phyloP scores from a whole-genome alignment of 352 stramenopile species.

The Phytophthora lateralis region DNA sequence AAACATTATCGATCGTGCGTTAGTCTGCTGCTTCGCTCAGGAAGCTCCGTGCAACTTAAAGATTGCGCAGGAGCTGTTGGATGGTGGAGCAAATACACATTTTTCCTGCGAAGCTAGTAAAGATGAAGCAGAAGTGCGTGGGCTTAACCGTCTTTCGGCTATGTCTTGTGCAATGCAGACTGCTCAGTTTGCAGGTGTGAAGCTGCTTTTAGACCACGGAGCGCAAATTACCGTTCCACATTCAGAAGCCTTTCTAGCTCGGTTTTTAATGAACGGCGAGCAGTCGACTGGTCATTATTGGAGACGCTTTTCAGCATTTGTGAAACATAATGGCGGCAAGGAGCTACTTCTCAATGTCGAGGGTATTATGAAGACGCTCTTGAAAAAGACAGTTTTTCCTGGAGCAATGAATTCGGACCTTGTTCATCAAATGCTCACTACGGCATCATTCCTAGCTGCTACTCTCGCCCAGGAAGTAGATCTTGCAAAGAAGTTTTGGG shows the following conservation, averaged over 20 bases:
- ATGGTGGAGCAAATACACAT: constrained; percentile 35
- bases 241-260: constrained; percentile 42
- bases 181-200: constrained; percentile 41
- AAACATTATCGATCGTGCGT: constrained; percentile 34
- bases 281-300: constrained; percentile 25
- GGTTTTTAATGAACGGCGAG: constrained; percentile 22
- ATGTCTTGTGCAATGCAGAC: constrained; percentile 42
- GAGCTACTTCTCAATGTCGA: constrained; percentile 49
- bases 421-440: constrained; percentile 46
- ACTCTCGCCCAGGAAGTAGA: constrained; percentile 40
- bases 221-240: constrained; percentile 34
- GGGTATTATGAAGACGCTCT: constrained; percentile 46
- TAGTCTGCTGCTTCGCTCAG: constrained; percentile 49
- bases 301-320: constrained; percentile 39
- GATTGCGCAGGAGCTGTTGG: constrained; percentile 46
- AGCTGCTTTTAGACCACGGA: constrained; percentile 50
- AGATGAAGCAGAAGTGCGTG: constrained; percentile 6
- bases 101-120: constrained; percentile 29
- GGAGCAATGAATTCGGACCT: constrained; percentile 49
- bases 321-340: constrained; percentile 29
- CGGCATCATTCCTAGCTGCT: constrained; percentile 38
- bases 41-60: constrained; percentile 43
- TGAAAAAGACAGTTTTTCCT: constrained; percentile 37
- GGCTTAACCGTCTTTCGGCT: constrained; percentile 26
- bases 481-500: constrained; percentile 52